These are phyloP conservation scores for Aspergillus uvarum DNA, from an alignment of 2,329 filamentous ascomycete species.

Conservation along the genomic window DNA sequence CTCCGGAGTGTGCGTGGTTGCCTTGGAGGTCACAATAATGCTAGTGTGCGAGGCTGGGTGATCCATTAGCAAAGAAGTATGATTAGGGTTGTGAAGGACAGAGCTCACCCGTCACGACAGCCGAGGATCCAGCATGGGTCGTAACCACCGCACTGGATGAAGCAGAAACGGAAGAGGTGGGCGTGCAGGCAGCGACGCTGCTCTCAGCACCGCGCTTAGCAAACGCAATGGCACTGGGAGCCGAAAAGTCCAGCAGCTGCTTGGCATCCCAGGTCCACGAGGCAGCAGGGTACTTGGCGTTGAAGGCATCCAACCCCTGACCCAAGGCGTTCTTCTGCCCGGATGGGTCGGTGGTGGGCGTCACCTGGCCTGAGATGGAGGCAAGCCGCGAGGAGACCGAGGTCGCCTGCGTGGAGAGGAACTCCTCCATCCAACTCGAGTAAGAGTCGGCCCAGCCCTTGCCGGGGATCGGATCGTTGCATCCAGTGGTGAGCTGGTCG, in stretches of 20 bases:
- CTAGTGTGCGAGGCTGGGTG: background rate
- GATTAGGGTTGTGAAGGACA: background rate
- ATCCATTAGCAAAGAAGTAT: background rate
- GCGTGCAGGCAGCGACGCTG: background rate
- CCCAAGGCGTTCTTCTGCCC: conserved; percentile 2
- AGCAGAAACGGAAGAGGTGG: background rate
- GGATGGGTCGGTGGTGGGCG: background rate
- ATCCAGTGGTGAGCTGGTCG: background rate
- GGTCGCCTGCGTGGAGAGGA: background rate
- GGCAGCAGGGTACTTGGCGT: background rate
- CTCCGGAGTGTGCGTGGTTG: background rate
- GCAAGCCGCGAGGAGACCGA: background rate
- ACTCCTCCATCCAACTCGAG: conserved; percentile 1
- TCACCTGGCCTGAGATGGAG: background rate
- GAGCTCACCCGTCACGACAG: background rate
- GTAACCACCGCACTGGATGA: background rate
- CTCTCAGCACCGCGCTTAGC: background rate
- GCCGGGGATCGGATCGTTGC: background rate
- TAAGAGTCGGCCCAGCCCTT: conserved; percentile 1
- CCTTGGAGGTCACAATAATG: background rate
- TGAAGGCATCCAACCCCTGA: conserved; percentile 2
- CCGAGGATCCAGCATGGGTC: background rate
- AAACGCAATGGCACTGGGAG: background rate
- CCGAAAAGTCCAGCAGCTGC: conserved; percentile 2
- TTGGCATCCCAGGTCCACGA: conserved; percentile 3